phyloP scores from a whole-genome alignment of 2,329 filamentous ascomycete species.

The Fusarium chuoi region DNA sequence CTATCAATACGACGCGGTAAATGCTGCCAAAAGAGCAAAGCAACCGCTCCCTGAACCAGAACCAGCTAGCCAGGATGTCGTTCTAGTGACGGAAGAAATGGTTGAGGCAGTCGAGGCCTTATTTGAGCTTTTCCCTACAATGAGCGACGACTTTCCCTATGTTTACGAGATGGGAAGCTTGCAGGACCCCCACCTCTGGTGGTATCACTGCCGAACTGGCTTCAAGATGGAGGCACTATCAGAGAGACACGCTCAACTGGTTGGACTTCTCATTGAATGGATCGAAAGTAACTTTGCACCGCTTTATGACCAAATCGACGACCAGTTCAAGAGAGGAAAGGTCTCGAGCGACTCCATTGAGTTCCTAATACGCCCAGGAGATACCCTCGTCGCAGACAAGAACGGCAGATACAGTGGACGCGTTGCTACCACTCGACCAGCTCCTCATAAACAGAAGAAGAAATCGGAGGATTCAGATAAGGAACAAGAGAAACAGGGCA shows the following conservation, averaged over 20 bases:
- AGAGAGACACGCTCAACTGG: background rate
- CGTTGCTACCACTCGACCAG: background rate
- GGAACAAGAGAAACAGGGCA: background rate
- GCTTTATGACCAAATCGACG: background rate
- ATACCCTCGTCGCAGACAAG: background rate
- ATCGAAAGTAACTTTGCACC: background rate
- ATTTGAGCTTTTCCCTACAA: background rate
- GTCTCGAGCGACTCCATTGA: background rate
- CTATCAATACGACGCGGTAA: background rate
- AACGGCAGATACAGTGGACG: background rate
- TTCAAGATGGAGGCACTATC: background rate
- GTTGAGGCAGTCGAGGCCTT: background rate
- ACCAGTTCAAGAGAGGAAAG: background rate
- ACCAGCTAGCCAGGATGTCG: background rate
- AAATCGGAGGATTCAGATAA: background rate
- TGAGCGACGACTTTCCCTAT: background rate
- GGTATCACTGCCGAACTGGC: slow-evolving; percentile 11
- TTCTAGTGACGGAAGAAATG: slow-evolving; percentile 3
- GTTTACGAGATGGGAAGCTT: background rate
- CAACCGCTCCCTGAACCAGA: background rate
- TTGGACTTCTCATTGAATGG: background rate
- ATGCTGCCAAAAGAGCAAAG: background rate
- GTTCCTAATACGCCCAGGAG: background rate
- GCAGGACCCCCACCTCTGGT: background rate
- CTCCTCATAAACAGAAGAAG: background rate